Evolutionary conservation across 768 basidiomycete genomes (phyloP), one percentile per base, ranked within the genome.

Genomic region (Agaricus blazei): DNA sequence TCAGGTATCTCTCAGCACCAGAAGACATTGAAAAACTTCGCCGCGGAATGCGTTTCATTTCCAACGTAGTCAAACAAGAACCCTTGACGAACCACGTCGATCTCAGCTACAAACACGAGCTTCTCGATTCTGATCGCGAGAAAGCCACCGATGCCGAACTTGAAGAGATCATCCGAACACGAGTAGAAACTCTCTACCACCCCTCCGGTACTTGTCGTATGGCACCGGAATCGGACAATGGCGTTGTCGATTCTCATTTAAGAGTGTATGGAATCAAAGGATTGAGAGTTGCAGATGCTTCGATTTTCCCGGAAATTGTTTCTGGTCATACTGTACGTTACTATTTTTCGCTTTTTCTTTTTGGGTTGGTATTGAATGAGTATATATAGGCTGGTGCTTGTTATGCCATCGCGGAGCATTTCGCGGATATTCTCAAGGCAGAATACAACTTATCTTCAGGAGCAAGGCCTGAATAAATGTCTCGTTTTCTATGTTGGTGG

Each of bases 301-400:
- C 76, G 37, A 67, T 76, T 5, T 78, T 76, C 61, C 78, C 78
- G 8, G 67, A 54, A 37, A 77, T 76, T 52, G 63, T 77, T 5
- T 78, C 78, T 54, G 77, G 77, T 1, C 77, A 79, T 65, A 75
- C 75, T 58, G 76, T 74, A 51, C 59, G 74, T n/a, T n/a, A n/a
- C n/a, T n/a, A n/a, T n/a, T n/a, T n/a, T n/a, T n/a, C n/a, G n/a
- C n/a, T n/a, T n/a, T n/a, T n/a, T n/a, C n/a, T n/a, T n/a, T n/a
- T 11, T 65, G n/a, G 36, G 3, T 41, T n/a, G 29, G 19, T 19
- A 9, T 11, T 38, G 14, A 42, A 3, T 29, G 11, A 1, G 1
- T 14, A 1, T 19, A 28, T 41, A 51, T 44, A 65, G 69, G 63
- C 69, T 54, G 69, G 68, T 46, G 67, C 65, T 19, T 69, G 68